Evolutionary conservation across 2,329 filamentous ascomycete genomes (phyloP), one percentile per base, ranked within the genome.

Genomic region (Daldinia sp.): DNA sequence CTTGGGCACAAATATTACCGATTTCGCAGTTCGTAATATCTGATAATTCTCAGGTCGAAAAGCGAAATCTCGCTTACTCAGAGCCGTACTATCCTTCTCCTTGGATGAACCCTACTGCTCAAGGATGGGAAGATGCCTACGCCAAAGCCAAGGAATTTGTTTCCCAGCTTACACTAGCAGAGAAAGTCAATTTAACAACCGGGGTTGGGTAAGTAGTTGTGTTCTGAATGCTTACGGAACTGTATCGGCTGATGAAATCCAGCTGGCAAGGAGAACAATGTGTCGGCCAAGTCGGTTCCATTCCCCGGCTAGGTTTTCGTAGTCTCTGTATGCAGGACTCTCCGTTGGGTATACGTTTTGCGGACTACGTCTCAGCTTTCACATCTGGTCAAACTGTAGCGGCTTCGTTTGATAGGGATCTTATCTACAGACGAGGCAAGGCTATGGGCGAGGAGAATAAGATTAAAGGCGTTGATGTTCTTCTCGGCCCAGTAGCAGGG

Each of bases 151-250:
- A 88, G 73, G 88, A 85, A 2, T 95, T 97, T 75, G 93, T 98
- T 51, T 91, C 91, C 9, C 89, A 94, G 78, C 82, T 97, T 81
- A 97, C 93, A 0, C 85, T 97, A 39, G 78, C 89, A 10, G 94
- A 98, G 80, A 98, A 97, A 83, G 93, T 98, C 80, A 98, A 98
- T 79, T 79, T 99, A 71, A 98, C 95, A 2, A 98, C 94, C 0
- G 95, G 95, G 79, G 88, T 92, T 71, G 94, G 94, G 88, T 95
- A 82, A 79, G 89, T 82, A 20, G 1, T 3, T 6, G 3, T 13
- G 23, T 50, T 33, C 4, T 7, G 20, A 5, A 9, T 7, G 44
- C 50, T 5, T n/a, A 6, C 23, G 20, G 33, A 68, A 41, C 2
- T 33, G 41, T 64, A 23, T 37, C 7, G 44, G 6, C 46, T 66